phyloP scores from a whole-genome alignment of 2,329 filamentous ascomycete genomes.

The Bipolaris bicolor region DNA sequence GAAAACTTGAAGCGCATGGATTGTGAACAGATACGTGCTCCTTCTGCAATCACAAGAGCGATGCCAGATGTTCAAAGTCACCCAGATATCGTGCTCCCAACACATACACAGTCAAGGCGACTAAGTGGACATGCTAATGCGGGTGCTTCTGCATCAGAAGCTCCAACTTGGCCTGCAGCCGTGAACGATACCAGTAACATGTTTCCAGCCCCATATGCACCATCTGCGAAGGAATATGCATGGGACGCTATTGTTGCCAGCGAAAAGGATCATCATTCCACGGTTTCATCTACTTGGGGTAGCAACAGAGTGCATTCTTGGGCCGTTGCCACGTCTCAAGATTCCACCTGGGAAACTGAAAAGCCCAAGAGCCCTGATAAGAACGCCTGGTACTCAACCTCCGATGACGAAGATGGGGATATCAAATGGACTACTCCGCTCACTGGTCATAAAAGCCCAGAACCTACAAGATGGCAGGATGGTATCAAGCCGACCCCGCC shows the following conservation, averaged over 20 bases:
- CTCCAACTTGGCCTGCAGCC: constrained; percentile 13
- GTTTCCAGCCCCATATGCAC: constrained; percentile 17
- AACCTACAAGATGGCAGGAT: too few relatives aligned
- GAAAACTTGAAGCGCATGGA: background rate
- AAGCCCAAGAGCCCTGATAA: background rate
- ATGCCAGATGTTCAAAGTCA: constrained; percentile 14
- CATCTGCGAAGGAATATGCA: background rate
- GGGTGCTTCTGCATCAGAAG: background rate
- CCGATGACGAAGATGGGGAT: background rate
- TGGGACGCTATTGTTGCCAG: background rate
- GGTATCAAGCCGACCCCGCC: too few relatives aligned
- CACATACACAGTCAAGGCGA: background rate
- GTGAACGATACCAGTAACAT: constrained; percentile 1
- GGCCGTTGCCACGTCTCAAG: background rate
- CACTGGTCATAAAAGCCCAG: too few relatives aligned
- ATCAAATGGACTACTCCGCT: too few relatives aligned
- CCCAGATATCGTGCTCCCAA: background rate
- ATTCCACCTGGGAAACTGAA: constrained; percentile 1
- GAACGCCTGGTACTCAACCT: background rate
- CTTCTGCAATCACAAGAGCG: constrained; percentile 3
- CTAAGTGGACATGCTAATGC: background rate
- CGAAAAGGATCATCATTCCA: background rate
- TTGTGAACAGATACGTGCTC: background rate
- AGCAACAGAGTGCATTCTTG: background rate
- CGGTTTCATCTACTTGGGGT: constrained; percentile 17